Evolutionary conservation across 495 filamentous ascomycete genomes (phyloP).

Genomic region (Tirmania nivea): DNA sequence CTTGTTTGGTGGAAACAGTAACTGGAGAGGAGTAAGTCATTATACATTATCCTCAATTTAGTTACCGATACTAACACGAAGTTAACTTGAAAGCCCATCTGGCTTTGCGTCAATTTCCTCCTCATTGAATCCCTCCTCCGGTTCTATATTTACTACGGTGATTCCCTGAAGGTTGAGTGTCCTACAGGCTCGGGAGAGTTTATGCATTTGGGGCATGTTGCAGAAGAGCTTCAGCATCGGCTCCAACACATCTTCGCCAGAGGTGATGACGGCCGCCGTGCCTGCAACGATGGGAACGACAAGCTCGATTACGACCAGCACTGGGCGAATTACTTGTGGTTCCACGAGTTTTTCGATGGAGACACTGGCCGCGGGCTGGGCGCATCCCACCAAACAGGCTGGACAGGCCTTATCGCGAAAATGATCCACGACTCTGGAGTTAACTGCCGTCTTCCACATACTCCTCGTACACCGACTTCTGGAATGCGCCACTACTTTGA

Average conservation of each 20-base stretch:
- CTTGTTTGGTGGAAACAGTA: slow-evolving; percentile 90
- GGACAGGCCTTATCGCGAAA: slow-evolving; percentile 91
- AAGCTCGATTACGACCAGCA: slow-evolving; percentile 71
- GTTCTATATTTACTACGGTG: slow-evolving; percentile 90
- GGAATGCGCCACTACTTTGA: slow-evolving; percentile 89
- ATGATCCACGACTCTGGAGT: slow-evolving; percentile 92
- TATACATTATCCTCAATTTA: slow-evolving; percentile 5
- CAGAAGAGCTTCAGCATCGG: slow-evolving; percentile 87
- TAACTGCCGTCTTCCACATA: slow-evolving; percentile 81
- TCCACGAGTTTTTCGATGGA: slow-evolving; percentile 93
- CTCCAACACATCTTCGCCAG: slow-evolving; percentile 77
- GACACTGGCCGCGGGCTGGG: slow-evolving; percentile 76
- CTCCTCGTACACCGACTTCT: slow-evolving; percentile 61
- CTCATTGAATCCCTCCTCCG: slow-evolving; percentile 78
- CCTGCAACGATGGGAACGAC: slow-evolving; percentile 63
- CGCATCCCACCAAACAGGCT: slow-evolving; percentile 86
- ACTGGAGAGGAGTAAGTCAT: slow-evolving; percentile 45
- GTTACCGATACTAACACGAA: slow-evolving; percentile 5
- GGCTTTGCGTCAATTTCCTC: slow-evolving; percentile 90
- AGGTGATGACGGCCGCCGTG: slow-evolving; percentile 61
- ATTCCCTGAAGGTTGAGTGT: slow-evolving; percentile 70
- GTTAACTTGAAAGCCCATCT: slow-evolving; percentile 39
- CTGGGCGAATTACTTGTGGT: slow-evolving; percentile 88
- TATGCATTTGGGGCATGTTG: slow-evolving; percentile 93
- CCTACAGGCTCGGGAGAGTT: slow-evolving; percentile 81